A percentile compares a stretch with the other conserved stretches of the same genome.
Evolutionary conservation across 176 grass and related monocot species (phyloP).

Genomic region (Musa schizocarpa): DNA sequence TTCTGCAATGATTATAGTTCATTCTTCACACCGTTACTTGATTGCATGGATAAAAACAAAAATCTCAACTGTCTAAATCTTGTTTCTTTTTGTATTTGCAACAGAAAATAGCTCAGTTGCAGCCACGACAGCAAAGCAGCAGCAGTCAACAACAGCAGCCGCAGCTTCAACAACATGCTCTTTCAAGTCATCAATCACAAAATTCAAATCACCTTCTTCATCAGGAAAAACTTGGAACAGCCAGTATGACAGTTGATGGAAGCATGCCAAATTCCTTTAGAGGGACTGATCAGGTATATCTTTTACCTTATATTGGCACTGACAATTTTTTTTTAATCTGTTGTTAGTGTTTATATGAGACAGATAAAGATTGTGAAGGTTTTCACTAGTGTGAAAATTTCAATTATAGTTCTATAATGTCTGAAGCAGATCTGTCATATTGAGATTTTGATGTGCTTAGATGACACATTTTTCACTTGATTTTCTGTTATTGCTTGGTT

Average conservation of each 20-base stretch:
- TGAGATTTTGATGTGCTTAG: too few species aligned
- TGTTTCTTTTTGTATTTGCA: conserved; percentile 34
- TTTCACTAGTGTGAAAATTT: background rate
- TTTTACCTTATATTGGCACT: background rate
- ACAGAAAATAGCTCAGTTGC: conserved; percentile 73
- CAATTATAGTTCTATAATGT: background rate
- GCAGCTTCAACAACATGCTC: conserved; percentile 52
- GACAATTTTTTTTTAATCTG: conserved; percentile 6
- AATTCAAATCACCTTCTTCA: conserved; percentile 50
- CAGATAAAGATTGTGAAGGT: background rate
- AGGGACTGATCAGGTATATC: conserved; percentile 62
- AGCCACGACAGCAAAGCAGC: conserved; percentile 37
- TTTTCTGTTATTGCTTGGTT: too few species aligned
- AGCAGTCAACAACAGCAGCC: conserved; percentile 40
- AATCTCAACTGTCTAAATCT: background rate
- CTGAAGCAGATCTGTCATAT: too few species aligned
- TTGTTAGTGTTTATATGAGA: background rate
- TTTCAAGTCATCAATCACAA: conserved; percentile 59
- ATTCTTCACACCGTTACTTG: background rate
- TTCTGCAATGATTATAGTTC: background rate
- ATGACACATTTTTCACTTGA: too few species aligned
- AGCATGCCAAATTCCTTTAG: conserved; percentile 37
- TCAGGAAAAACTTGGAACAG: conserved; percentile 54
- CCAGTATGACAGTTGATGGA: conserved; percentile 53
- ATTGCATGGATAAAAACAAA: background rate